phyloP scores from a whole-genome alignment of 768 basidiomycete genomes.

The Lactarius psammicola region DNA sequence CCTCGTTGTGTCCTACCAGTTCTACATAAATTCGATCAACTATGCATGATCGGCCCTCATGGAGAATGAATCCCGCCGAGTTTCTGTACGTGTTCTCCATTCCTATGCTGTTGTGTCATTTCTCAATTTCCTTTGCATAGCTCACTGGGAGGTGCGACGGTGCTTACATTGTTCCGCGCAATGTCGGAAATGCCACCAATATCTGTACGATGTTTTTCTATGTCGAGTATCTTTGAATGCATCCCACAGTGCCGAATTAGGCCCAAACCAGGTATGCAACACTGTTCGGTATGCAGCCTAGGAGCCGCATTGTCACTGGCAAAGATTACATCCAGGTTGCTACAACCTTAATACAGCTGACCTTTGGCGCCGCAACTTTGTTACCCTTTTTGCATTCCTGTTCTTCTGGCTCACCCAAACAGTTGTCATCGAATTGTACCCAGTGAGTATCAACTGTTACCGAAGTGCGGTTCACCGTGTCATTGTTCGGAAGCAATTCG shows the following conservation, averaged over 20 bases:
- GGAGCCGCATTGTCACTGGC: constrained; percentile 60
- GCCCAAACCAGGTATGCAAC: constrained; percentile 79
- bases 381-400: constrained; percentile 72
- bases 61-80: constrained; percentile 83
- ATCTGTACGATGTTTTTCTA: constrained; percentile 49
- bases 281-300: constrained; percentile 59
- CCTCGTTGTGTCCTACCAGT: constrained; percentile 44
- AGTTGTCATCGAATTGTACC: constrained; percentile 59
- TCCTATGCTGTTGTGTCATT: constrained; percentile 36
- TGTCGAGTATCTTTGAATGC: not conserved
- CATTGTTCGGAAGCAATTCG: constrained; percentile 40
- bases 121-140: constrained; percentile 27
- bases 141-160: constrained; percentile 74
- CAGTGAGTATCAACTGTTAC: constrained; percentile 44
- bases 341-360: constrained; percentile 52
- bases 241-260: constrained; percentile 57
- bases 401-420: constrained; percentile 70
- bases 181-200: constrained; percentile 52
- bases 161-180: constrained; percentile 61
- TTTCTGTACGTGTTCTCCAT: constrained; percentile 31
- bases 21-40: constrained; percentile 67
- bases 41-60: constrained; percentile 69
- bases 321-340: constrained; percentile 77
- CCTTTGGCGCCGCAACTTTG: constrained; percentile 66
- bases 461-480: constrained; percentile 21